Percentiles rank a stretch among this genome's conserved stretches.
These are phyloP conservation scores for Cystobasidium onofrii DNA, from an alignment of 768 basidiomycete genomes.

Conservation along the genomic window DNA sequence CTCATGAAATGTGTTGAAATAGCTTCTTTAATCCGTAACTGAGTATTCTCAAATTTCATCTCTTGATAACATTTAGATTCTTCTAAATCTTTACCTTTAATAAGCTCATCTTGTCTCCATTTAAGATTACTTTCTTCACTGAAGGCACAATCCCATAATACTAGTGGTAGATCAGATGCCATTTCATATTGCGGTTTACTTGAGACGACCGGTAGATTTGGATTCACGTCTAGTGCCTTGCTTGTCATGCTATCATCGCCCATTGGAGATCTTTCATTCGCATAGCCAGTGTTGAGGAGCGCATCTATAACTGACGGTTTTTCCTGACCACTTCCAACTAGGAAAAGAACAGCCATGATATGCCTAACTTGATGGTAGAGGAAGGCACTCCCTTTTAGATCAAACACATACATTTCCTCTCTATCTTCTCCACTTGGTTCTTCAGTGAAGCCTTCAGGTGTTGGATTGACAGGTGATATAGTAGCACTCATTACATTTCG, in stretches of 20 bases:
- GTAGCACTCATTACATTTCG: conserved; percentile 62
- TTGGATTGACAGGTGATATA: conserved; percentile 50
- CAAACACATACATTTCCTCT: conserved; percentile 56
- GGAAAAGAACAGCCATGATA: conserved; percentile 83
- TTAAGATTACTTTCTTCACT: conserved; percentile 53
- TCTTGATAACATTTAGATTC: background rate
- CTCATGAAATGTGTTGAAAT: conserved; percentile 47
- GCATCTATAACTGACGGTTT: conserved; percentile 59
- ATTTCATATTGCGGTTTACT: conserved; percentile 82
- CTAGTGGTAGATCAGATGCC: conserved; percentile 80
- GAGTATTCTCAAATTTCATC: conserved; percentile 51
- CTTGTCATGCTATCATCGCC: background rate
- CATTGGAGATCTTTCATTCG: conserved; percentile 41
- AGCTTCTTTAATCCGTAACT: conserved; percentile 54
- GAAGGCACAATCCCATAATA: conserved; percentile 85
- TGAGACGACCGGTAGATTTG: conserved; percentile 23
- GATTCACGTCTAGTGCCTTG: conserved; percentile 29
- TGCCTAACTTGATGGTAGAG: conserved; percentile 93
- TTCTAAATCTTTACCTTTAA: background rate
- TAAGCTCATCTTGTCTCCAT: conserved; percentile 58
- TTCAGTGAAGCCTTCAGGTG: background rate
- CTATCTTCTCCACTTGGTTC: background rate
- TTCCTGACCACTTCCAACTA: conserved; percentile 75
- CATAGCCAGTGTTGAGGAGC: conserved; percentile 61
- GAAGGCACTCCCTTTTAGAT: conserved; percentile 79